Conservation (phyloP, 768 basidiomycete species). For the Lentinula boryana region DNA sequence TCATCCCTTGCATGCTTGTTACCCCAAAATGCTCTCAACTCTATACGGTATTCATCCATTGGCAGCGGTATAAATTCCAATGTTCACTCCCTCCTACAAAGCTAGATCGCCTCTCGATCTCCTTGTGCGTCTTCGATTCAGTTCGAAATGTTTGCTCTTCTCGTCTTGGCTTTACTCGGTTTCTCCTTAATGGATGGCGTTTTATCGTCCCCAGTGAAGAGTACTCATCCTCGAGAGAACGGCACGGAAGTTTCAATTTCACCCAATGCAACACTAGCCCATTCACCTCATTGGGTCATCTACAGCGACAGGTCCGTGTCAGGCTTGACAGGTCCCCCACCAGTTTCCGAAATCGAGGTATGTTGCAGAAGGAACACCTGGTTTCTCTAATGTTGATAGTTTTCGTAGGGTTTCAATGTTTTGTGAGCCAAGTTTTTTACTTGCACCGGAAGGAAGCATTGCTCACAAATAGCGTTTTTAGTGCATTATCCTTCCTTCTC, state of each 20-base stretch:
- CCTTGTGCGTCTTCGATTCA: background rate
- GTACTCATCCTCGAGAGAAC: background rate
- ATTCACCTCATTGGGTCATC: constrained; percentile 32
- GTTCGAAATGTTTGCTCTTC: background rate
- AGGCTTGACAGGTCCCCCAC: constrained; percentile 31
- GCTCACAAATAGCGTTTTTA: background rate
- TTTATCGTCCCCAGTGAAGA: background rate
- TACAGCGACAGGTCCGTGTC: constrained; percentile 32
- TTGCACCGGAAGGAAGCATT: background rate
- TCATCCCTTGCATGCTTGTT: background rate
- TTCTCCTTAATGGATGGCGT: background rate
- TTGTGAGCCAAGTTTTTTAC: constrained; percentile 13
- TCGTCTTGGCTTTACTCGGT: background rate
- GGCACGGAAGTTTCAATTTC: background rate
- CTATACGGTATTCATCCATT: background rate
- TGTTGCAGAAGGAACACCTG: background rate
- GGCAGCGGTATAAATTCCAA: background rate
- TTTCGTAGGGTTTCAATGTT: constrained; percentile 20
- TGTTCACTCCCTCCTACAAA: background rate
- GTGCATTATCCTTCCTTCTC: constrained; percentile 34
- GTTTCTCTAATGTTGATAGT: background rate
- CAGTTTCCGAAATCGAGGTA: constrained; percentile 24
- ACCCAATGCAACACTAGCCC: constrained; percentile 9
- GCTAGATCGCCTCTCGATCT: background rate
- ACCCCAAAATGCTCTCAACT: background rate